A percentile compares a stretch with the other conserved stretches of the same genome.
Conservation (phyloP, 2,329 filamentous ascomycete species). For the Mycogone perniciosa region DNA sequence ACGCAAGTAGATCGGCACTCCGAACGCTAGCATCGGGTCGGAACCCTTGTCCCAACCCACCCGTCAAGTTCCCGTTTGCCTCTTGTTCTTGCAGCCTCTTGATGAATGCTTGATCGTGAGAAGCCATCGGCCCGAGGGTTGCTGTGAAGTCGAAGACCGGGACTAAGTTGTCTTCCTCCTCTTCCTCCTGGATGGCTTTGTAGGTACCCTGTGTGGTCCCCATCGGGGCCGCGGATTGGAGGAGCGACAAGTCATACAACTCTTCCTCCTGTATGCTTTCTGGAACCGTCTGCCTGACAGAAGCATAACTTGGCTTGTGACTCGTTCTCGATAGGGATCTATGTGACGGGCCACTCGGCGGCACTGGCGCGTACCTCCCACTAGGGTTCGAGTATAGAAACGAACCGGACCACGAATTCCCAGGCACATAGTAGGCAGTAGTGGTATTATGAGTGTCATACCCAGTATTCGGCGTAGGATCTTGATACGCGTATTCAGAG, state of each 20-base stretch:
- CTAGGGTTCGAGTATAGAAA: slow-evolving; percentile 20
- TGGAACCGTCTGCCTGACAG: slow-evolving; percentile 20
- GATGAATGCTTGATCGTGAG: slow-evolving; percentile 40
- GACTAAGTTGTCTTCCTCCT: slow-evolving; percentile 20
- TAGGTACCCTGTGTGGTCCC: slow-evolving; percentile 27
- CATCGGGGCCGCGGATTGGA: slow-evolving; percentile 36
- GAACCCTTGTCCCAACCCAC: slow-evolving; percentile 52
- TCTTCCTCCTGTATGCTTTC: slow-evolving; percentile 34
- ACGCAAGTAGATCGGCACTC: slow-evolving; percentile 44
- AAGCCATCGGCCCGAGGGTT: slow-evolving; percentile 38
- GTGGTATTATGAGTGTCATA: slow-evolving; percentile 14
- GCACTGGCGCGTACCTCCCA: slow-evolving; percentile 24
- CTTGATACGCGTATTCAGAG: slow-evolving; percentile 10
- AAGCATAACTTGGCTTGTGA: slow-evolving; percentile 22
- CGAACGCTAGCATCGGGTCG: slow-evolving; percentile 41
- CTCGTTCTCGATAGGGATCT: slow-evolving; percentile 20
- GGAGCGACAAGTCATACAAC: slow-evolving; percentile 36
- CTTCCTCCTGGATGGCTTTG: slow-evolving; percentile 26
- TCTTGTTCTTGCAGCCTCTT: slow-evolving; percentile 45
- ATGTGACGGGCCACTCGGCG: slow-evolving; percentile 16
- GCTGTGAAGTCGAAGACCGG: slow-evolving; percentile 40
- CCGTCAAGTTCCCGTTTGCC: slow-evolving; percentile 48
- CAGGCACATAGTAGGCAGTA: slow-evolving; percentile 17
- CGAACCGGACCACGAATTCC: slow-evolving; percentile 21
- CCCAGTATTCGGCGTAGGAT: slow-evolving; percentile 13